Base-by-base conservation (phyloP, 176 grass and related monocot genomes). In the Metroxylon sagu region DNA sequence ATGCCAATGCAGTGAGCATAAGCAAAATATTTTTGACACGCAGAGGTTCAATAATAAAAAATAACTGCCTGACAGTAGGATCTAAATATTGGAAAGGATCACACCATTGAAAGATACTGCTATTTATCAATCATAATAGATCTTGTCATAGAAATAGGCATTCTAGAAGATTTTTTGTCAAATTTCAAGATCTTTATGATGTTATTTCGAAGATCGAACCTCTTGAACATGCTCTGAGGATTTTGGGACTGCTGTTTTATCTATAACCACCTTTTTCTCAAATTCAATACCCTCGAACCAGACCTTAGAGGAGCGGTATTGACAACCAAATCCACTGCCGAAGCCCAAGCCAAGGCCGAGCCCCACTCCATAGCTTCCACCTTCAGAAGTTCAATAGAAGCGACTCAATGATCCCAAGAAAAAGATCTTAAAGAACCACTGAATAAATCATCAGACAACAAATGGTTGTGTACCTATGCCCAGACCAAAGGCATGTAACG, bases 341-440 rank as follows among this genome's bases (percentile, higher is more conserved):
- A 98, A 98, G 74, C 94, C 94, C 88, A 88, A 98, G 60, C 94
- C 88, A 51, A 98, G 60, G 6, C 88, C 94, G 65, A 93, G 52
- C 35, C 94, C 94, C 21, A 89, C 79, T 64, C 88, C 88, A 15
- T 88, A 98, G 19, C 88, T 88, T 51, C 88, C 94, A 53, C 88
- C 94, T 93, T 55, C 19, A 14, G 48, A 73, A 54, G 59, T 43
- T 62, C 7, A 54, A 21, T 17, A 14, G 16, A 52, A 50, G 54
- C 7, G 43, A 28, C 71, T 79, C 23, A 54, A 72, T 2, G 53
- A 78, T 43, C 35, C 12, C 35, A 43, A 43, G 8, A 43, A 43
- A 39, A 43, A 43, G 12, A 12, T 12, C 3, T 2, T 43, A 2
- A 43, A 35, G 31, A 35, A 35, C 8, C 35, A 43, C 35, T 0